A percentile compares a stretch with the other conserved stretches of the same genome.
These are phyloP conservation scores for Mycena epipterygia DNA, from an alignment of 768 basidiomycete genomes.

Conservation along the genomic window DNA sequence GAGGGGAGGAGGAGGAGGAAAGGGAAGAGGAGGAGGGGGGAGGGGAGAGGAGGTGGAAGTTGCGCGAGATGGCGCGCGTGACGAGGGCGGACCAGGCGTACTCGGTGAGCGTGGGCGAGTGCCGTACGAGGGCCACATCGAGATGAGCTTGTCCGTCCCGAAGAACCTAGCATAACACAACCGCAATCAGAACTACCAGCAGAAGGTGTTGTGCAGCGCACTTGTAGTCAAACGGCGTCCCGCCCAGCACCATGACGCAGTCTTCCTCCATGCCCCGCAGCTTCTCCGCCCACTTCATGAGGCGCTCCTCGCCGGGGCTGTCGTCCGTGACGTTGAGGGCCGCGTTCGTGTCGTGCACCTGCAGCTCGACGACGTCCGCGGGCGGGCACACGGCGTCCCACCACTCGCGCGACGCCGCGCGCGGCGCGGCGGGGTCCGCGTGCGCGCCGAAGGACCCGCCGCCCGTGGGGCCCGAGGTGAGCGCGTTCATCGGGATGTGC, in stretches of 20 bases:
- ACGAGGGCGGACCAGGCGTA: conserved; percentile 30
- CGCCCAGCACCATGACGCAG: conserved; percentile 26
- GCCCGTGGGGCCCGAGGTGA: conserved; percentile 31
- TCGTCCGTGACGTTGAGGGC: conserved; percentile 2
- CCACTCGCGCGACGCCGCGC: conserved; percentile 18
- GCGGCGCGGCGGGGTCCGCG: not conserved
- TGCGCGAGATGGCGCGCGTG: conserved; percentile 30
- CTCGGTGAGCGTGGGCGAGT: conserved; percentile 20
- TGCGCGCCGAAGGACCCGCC: conserved; percentile 17
- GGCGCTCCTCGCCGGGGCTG: conserved; percentile 19
- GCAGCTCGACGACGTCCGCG: conserved; percentile 10
- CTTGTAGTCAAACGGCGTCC: conserved; percentile 25
- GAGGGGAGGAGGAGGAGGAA: not conserved
- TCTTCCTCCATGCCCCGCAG: conserved; percentile 11
- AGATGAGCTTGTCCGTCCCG: not conserved
- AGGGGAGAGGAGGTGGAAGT: conserved; percentile 23
- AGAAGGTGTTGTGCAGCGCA: not conserved
- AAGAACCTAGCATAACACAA: conserved; percentile 16
- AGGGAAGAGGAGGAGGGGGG: not conserved
- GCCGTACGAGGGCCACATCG: conserved; percentile 20
- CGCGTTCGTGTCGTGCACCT: not conserved
- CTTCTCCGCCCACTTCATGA: conserved; percentile 23
- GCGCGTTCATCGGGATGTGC: conserved; percentile 33
- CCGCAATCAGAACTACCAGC: not conserved
- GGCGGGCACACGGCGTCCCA: conserved; percentile 20